Evolutionary conservation across 1,284 basidiomycete genomes (phyloP).

Genomic region (Tilletia horrida): DNA sequence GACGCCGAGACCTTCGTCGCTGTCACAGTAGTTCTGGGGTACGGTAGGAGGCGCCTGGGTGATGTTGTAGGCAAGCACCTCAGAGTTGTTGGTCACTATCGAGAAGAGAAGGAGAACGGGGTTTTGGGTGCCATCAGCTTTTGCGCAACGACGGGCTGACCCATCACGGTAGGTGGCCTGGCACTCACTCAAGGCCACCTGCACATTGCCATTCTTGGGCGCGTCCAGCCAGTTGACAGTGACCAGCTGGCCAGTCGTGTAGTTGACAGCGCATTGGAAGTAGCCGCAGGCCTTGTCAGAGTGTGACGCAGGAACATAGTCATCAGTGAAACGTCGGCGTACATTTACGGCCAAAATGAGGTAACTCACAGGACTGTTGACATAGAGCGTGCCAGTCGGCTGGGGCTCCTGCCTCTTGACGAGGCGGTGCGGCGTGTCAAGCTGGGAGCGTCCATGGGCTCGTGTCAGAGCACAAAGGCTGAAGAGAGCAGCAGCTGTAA

Average conservation of each 20-base stretch:
- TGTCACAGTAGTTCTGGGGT: slow-evolving; percentile 9
- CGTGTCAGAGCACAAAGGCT: neutral
- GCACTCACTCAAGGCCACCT: slow-evolving; percentile 1
- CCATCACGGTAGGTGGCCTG: too few species aligned
- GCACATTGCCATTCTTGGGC: slow-evolving; percentile 13
- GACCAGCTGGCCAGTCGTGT: slow-evolving; percentile 7
- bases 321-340: neutral
- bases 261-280: slow-evolving; percentile 3
- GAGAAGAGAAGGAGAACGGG: neutral
- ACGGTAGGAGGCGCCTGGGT: neutral
- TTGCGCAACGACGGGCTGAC: too few species aligned
- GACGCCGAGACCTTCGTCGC: slow-evolving; percentile 4
- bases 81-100: neutral
- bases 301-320: neutral
- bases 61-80: slow-evolving; percentile 9
- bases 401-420: neutral
- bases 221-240: slow-evolving; percentile 14
- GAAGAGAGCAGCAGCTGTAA: neutral
- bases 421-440: neutral
- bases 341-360: neutral
- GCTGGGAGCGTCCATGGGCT: neutral
- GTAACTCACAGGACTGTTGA: neutral
- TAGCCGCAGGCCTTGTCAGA: neutral
- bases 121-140: too few species aligned
- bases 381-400: slow-evolving; percentile 7